Percentiles rank a stretch among this genome's conserved stretches.
These are phyloP conservation scores for Thymus quinquecostatus DNA, from an alignment of 257 asterid species.

Conservation along the genomic window DNA sequence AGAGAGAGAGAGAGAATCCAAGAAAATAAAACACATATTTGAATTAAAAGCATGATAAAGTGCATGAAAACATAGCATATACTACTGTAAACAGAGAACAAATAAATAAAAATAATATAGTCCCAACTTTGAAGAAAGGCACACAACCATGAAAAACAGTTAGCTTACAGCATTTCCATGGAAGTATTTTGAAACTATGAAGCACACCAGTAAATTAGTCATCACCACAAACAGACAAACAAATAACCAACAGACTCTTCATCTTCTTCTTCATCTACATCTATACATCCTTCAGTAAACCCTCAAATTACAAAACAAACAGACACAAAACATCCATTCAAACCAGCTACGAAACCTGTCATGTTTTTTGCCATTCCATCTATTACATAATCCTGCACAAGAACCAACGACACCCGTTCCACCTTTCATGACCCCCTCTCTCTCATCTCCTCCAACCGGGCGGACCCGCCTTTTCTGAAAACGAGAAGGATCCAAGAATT, in stretches of 20 bases:
- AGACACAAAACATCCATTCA: conserved; percentile 29
- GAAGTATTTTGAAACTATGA: conserved; percentile 17
- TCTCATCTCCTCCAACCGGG: conserved; percentile 96
- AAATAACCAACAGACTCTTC: too few species aligned
- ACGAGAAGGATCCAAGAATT: neutral
- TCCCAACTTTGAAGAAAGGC: neutral
- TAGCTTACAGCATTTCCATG: conserved; percentile 26
- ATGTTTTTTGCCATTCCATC: conserved; percentile 29
- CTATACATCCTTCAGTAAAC: conserved; percentile 52
- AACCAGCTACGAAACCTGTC: conserved; percentile 34
- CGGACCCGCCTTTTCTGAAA: conserved; percentile 74
- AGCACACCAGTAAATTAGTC: conserved; percentile 25
- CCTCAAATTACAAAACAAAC: conserved; percentile 36
- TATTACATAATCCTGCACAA: conserved; percentile 38
- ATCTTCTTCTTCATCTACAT: conserved; percentile 36
- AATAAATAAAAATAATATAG: too few species aligned
- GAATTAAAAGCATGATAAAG: too few species aligned
- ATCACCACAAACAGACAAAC: too few species aligned
- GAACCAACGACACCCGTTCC: conserved; percentile 27
- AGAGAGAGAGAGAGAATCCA: too few species aligned
- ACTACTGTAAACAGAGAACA: too few species aligned
- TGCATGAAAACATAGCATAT: too few species aligned
- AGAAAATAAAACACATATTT: too few species aligned
- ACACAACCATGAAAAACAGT: conserved; percentile 16
- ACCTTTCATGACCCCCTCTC: conserved; percentile 37